Base-by-base conservation (phyloP, 164 flowering plant genomes). In the Dillenia turbinata region DNA sequence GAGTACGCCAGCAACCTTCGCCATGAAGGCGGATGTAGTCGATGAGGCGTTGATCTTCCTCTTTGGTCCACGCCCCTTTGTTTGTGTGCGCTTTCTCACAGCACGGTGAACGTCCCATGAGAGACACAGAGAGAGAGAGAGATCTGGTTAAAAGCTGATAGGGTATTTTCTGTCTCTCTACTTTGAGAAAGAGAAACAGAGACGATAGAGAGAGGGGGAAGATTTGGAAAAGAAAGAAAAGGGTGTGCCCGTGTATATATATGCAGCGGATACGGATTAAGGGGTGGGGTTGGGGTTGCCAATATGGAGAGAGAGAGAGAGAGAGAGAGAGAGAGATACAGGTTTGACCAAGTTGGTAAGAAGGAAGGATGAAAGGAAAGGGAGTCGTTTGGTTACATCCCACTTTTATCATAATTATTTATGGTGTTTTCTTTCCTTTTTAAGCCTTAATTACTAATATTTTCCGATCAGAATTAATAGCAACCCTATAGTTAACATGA, bases 31-130 rank as follows among this genome's bases (percentile, higher is more conserved):
- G 81, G 77, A 89, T 87, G 71, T 85, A 79, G 53, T 80, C 72
- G 63, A 87, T 79, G 70, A 89, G 90, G 54, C 86, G 83, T 58
- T 81, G 81, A 61, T 89, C 96, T 73, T 89, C 96, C 51, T 89
- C 96, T 64, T 83, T 83, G 46, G 92, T 86, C 96, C 96, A 89
- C 5, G 92, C 96, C 0, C 96, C 96, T 75, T 87, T 87, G 81
- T 89, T 89, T 46, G 89, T 89, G 72, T 89, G 96, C 0, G 89
- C 85, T 68, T 87, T 89, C 63, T 89, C 96, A 63, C 96, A 89
- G 71, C 96, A 89, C 66, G 96, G 96, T 1, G 90, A 79, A 4
- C 96, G 66, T 2, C 89, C 96, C 96, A 89, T 84, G 5, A 10
- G 14, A 12, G 15, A 26, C 33, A 57, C 57, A 65, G 57, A 16